These are phyloP conservation scores for Neurospora sp. DNA, from an alignment of 495 filamentous ascomycete species.

Conservation along the genomic window DNA sequence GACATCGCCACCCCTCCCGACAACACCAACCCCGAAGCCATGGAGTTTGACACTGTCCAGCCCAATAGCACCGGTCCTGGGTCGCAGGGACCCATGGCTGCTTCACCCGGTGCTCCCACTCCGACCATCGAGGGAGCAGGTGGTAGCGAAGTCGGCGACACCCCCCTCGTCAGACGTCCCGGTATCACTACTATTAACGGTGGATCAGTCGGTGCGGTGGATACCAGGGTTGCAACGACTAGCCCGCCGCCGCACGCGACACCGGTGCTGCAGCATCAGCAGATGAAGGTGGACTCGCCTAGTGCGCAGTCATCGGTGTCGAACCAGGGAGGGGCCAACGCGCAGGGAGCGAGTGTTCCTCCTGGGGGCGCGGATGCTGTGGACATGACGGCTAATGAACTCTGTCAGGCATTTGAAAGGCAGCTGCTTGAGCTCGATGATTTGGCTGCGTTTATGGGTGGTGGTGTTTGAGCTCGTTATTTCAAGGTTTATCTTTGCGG, in stretches of 20 bases:
- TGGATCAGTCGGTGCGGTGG: conserved; percentile 27
- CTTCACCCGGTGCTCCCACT: conserved; percentile 4
- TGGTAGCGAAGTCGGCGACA: conserved; percentile 19
- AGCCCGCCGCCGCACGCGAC: conserved; percentile 27
- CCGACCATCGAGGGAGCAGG: conserved; percentile 1
- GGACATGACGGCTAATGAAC: conserved; percentile 41
- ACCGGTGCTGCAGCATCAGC: neutral
- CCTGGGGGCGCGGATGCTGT: conserved; percentile 13
- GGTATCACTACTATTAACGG: conserved; percentile 43
- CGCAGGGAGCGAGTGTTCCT: neutral
- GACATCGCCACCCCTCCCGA: conserved; percentile 34
- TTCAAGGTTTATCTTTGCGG: neutral
- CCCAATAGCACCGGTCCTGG: conserved; percentile 7
- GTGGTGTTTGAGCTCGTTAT: conserved; percentile 29
- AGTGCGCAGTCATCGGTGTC: conserved; percentile 23
- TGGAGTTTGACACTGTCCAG: conserved; percentile 34
- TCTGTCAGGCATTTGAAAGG: conserved; percentile 39
- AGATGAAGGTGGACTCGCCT: conserved; percentile 31
- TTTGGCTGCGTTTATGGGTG: conserved; percentile 43
- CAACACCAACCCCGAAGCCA: conserved; percentile 28
- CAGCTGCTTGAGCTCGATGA: conserved; percentile 42
- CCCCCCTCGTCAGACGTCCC: conserved; percentile 31
- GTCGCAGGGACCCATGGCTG: conserved; percentile 2
- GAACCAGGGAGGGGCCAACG: conserved; percentile 3
- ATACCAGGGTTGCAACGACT: conserved; percentile 30